phyloP scores from a whole-genome alignment of 192 early-diverging fungal genomes.

The Thamnidium elegans region DNA sequence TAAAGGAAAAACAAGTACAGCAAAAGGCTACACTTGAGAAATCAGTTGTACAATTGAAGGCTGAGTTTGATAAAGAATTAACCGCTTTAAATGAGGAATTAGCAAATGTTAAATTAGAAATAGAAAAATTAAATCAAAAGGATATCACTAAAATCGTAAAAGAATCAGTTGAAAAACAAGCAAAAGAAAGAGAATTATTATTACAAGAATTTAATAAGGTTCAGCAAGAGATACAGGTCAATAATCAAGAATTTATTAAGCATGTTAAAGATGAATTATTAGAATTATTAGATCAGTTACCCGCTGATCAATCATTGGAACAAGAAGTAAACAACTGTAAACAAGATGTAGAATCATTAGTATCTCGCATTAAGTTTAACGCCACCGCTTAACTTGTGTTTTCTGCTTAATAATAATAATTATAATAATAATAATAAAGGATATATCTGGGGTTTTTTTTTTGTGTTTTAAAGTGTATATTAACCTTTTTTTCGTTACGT shows the following conservation, averaged over 20 bases:
- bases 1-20: conserved; percentile 12
- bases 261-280: background rate
- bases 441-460: background rate
- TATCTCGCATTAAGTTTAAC: too few species aligned
- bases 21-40: background rate
- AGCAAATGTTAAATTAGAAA: background rate
- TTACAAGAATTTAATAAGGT: background rate
- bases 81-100: background rate
- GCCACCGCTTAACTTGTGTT: background rate
- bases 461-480: too few species aligned
- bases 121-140: background rate
- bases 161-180: background rate
- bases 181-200: background rate
- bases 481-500: too few species aligned
- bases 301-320: too few species aligned
- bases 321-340: background rate
- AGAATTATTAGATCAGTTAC: background rate
- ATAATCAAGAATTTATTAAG: background rate
- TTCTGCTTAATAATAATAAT: background rate
- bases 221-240: background rate
- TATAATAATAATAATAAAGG: background rate
- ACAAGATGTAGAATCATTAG: background rate
- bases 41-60: background rate
- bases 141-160: background rate
- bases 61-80: conserved; percentile 3